Percentiles rank a stretch among this genome's conserved stretches.
These are phyloP conservation scores for Naegleria gruberi DNA, from an alignment of 208 protist genomes.

Conservation along the genomic window DNA sequence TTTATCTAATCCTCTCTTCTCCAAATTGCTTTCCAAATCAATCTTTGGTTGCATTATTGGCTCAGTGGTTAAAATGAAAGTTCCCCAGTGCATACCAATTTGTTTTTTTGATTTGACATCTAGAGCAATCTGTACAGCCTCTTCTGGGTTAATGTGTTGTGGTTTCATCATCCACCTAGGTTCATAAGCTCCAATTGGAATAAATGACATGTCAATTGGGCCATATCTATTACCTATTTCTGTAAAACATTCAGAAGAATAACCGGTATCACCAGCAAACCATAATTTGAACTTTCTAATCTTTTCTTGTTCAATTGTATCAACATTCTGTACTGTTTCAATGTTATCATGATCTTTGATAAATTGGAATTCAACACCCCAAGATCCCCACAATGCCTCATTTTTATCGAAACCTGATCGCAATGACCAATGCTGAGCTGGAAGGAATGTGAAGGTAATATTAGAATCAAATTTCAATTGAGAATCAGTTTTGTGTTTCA, in stretches of 20 bases:
- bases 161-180: conserved; percentile 55
- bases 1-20: background rate
- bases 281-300: conserved; percentile 25
- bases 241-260: conserved; percentile 47
- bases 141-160: conserved; percentile 56
- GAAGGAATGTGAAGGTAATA: conserved; percentile 17
- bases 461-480: background rate
- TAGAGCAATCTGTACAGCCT: conserved; percentile 44
- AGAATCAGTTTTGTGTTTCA: background rate
- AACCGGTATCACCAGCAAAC: conserved; percentile 38
- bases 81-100: conserved; percentile 69
- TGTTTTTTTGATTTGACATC: conserved; percentile 45
- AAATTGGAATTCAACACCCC: conserved; percentile 32
- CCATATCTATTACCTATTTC: conserved; percentile 47
- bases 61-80: conserved; percentile 63
- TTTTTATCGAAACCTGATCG: conserved; percentile 49
- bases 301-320: background rate
- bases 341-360: background rate
- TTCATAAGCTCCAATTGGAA: conserved; percentile 70
- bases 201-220: conserved; percentile 53
- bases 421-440: conserved; percentile 56
- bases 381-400: conserved; percentile 58
- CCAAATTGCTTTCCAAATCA: conserved; percentile 27
- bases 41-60: conserved; percentile 59
- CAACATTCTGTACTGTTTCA: background rate